Evolutionary conservation across 768 basidiomycete species (phyloP).

Genomic region (Termitomyces sp.): DNA sequence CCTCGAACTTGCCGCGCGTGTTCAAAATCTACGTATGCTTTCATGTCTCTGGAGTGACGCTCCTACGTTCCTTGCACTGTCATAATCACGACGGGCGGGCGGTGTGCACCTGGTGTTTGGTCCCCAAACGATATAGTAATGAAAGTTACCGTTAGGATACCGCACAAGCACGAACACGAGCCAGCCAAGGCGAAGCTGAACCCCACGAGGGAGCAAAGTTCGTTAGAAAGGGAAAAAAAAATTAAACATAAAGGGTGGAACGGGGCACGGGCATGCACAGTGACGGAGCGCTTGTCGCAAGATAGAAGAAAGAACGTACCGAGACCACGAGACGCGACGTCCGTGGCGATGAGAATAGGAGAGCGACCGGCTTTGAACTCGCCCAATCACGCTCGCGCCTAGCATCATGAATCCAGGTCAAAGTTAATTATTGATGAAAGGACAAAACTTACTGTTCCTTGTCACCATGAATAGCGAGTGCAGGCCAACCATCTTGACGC

Average conservation of each 20-base stretch:
- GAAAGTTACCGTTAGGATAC: slow-evolving; percentile 19
- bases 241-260: slow-evolving; percentile 11
- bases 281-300: slow-evolving; percentile 41
- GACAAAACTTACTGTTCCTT: slow-evolving; percentile 79
- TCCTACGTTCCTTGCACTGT: slow-evolving; percentile 14
- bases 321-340: slow-evolving; percentile 98
- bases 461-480: slow-evolving; percentile 97
- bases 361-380: slow-evolving; percentile 99
- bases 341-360: slow-evolving; percentile 97
- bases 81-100: slow-evolving; percentile 6
- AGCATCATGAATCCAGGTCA: neutral
- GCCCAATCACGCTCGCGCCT: slow-evolving; percentile 97
- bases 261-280: slow-evolving; percentile 19
- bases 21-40: slow-evolving; percentile 26
- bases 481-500: slow-evolving; percentile 99
- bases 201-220: slow-evolving; percentile 12
- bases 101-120: slow-evolving; percentile 10
- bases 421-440: neutral
- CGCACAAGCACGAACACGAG: slow-evolving; percentile 14
- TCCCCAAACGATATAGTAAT: slow-evolving; percentile 14
- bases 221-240: slow-evolving; percentile 12
- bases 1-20: slow-evolving; percentile 28
- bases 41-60: slow-evolving; percentile 34
- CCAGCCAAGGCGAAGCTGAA: slow-evolving; percentile 14
- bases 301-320: slow-evolving; percentile 74